phyloP scores from a whole-genome alignment of 371 early-diverging fungal species.

The Mortierella sp. region DNA sequence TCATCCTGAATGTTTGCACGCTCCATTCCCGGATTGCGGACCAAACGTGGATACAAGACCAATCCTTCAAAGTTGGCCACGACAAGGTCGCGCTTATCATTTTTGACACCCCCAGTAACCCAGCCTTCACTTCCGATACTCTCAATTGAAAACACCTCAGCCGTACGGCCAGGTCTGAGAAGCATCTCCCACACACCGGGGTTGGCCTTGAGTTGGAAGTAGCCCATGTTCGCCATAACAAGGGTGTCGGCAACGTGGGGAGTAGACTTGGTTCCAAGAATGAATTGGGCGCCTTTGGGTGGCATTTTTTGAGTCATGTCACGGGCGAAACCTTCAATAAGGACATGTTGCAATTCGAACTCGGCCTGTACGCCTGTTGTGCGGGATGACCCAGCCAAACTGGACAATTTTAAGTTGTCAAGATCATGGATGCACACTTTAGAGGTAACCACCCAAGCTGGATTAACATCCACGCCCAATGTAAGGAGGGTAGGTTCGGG shows the following conservation, averaged over 20 bases:
- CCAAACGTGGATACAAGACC: conserved; percentile 81
- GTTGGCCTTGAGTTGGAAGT: conserved; percentile 92
- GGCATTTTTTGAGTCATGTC: conserved; percentile 75
- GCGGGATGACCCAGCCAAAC: conserved; percentile 56
- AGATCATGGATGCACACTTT: conserved; percentile 86
- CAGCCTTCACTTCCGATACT: conserved; percentile 74
- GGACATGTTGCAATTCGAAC: conserved; percentile 85
- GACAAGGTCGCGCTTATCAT: conserved; percentile 63
- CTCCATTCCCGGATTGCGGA: conserved; percentile 87
- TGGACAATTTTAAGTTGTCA: conserved; percentile 86
- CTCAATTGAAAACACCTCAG: conserved; percentile 81
- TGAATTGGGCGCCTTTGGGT: conserved; percentile 92
- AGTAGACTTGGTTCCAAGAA: conserved; percentile 74
- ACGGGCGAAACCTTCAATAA: conserved; percentile 91
- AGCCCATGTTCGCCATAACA: conserved; percentile 97
- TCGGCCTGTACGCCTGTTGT: conserved; percentile 74
- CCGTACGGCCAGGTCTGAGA: conserved; percentile 86
- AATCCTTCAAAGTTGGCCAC: conserved; percentile 86
- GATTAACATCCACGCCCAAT: conserved; percentile 85
- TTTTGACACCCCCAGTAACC: conserved; percentile 59
- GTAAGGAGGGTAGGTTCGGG: conserved; percentile 87
- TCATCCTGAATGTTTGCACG: conserved; percentile 77
- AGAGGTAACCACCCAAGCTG: conserved; percentile 92
- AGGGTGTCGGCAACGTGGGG: conserved; percentile 85
- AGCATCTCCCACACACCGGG: conserved; percentile 90